phyloP scores from a whole-genome alignment of 331 rosid genomes.

The Pyrus hybrid region DNA sequence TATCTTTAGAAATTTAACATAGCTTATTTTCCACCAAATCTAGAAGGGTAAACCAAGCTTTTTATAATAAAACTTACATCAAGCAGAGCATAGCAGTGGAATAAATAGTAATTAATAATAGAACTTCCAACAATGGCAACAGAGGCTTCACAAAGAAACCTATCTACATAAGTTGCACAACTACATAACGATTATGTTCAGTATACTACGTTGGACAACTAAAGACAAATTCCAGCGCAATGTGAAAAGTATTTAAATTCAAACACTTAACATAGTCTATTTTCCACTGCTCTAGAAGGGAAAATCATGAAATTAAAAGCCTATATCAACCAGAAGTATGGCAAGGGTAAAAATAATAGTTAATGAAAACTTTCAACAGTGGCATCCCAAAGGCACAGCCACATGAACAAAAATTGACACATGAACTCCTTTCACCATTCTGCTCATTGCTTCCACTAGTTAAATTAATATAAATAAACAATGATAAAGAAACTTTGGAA shows the following conservation, averaged over 20 bases:
- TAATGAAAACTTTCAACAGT: neutral
- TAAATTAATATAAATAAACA: neutral
- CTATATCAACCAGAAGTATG: neutral
- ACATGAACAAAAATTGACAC: neutral
- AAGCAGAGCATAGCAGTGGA: neutral
- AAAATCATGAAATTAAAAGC: neutral
- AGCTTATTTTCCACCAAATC: neutral
- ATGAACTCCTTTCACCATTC: neutral
- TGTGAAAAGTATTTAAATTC: neutral
- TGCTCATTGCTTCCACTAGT: neutral
- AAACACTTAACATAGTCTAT: neutral
- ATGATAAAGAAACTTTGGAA: neutral
- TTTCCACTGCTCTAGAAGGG: neutral
- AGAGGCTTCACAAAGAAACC: neutral
- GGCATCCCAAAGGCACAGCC: neutral
- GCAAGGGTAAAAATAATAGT: neutral
- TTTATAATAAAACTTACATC: neutral
- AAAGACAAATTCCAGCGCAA: neutral
- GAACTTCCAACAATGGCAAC: neutral
- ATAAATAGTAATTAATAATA: neutral
- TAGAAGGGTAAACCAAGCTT: neutral
- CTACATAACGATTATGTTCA: neutral
- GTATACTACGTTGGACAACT: neutral
- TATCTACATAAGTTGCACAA: neutral
- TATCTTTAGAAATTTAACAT: neutral